phyloP scores from a whole-genome alignment of 352 stramenopile genomes.

The Saprolegnia diclina region DNA sequence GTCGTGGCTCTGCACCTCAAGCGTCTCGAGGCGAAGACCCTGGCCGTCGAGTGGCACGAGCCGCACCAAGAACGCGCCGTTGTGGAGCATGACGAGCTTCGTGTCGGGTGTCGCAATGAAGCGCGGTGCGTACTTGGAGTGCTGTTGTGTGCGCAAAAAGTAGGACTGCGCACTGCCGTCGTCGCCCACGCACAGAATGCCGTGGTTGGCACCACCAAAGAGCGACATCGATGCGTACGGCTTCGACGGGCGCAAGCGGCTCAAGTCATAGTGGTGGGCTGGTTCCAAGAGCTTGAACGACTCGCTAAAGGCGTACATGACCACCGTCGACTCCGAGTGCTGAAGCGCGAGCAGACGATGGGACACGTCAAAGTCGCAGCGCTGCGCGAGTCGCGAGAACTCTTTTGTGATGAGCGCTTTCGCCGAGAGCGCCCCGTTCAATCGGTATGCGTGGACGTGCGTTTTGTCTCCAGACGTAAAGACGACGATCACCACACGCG shows the following conservation, averaged over 20 bases:
- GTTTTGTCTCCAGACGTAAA: background rate
- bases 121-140: background rate
- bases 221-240: background rate
- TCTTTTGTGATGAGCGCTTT: background rate
- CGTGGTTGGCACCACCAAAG: constrained; percentile 26
- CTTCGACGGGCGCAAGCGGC: background rate
- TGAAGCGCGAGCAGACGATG: constrained; percentile 12
- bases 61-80: constrained; percentile 33
- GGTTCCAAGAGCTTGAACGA: constrained; percentile 18
- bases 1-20: background rate
- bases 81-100: constrained; percentile 17
- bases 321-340: background rate
- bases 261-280: background rate
- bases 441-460: constrained; percentile 4
- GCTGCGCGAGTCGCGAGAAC: background rate
- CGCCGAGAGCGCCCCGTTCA: background rate
- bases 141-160: constrained; percentile 12
- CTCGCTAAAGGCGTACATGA: constrained; percentile 21
- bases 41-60: constrained; percentile 23
- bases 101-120: background rate
- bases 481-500: background rate
- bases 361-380: background rate
- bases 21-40: constrained; percentile 36
- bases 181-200: background rate
- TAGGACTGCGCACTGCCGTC: background rate